Percentiles rank a stretch among this genome's conserved stretches.
Conservation (phyloP, 371 early-diverging fungal species). For the Mortierella polycephala region DNA sequence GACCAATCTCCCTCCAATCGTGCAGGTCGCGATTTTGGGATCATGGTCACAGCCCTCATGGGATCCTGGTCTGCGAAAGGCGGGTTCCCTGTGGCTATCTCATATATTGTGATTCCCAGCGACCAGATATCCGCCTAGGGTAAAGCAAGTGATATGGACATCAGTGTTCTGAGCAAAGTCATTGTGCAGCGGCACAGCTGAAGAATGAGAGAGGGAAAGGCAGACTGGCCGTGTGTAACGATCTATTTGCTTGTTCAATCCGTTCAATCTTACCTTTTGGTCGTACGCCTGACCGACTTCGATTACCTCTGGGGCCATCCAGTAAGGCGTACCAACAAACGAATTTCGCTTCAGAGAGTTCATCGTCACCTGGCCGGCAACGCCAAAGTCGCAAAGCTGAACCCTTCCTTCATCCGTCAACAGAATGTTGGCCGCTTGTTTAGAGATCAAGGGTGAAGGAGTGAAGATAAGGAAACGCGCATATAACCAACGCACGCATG, state of each 20-base stretch:
- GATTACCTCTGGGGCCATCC: slow-evolving; percentile 94
- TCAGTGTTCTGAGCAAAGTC: neutral
- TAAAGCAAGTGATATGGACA: neutral
- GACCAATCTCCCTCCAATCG: slow-evolving; percentile 80
- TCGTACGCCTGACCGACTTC: slow-evolving; percentile 83
- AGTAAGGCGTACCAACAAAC: slow-evolving; percentile 93
- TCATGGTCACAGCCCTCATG: slow-evolving; percentile 88
- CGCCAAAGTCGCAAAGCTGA: slow-evolving; percentile 96
- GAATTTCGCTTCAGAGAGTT: slow-evolving; percentile 81
- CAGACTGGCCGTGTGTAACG: slow-evolving; percentile 1
- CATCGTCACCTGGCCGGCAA: slow-evolving; percentile 79
- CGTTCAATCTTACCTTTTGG: slow-evolving; percentile 59
- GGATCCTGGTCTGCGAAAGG: slow-evolving; percentile 95
- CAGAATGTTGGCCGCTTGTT: slow-evolving; percentile 90
- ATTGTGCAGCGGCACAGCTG: too few relatives aligned
- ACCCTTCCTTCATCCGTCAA: slow-evolving; percentile 91
- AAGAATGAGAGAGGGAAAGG: neutral
- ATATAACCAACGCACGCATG: neutral
- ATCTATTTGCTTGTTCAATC: neutral
- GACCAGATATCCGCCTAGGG: slow-evolving; percentile 89
- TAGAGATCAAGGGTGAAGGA: neutral
- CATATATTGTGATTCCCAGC: slow-evolving; percentile 96
- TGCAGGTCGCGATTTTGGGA: slow-evolving; percentile 81
- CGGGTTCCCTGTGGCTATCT: slow-evolving; percentile 95
- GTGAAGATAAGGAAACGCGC: neutral